Conservation (phyloP, 202 grass and related monocot species). For the Eragrostis tef region DNA sequence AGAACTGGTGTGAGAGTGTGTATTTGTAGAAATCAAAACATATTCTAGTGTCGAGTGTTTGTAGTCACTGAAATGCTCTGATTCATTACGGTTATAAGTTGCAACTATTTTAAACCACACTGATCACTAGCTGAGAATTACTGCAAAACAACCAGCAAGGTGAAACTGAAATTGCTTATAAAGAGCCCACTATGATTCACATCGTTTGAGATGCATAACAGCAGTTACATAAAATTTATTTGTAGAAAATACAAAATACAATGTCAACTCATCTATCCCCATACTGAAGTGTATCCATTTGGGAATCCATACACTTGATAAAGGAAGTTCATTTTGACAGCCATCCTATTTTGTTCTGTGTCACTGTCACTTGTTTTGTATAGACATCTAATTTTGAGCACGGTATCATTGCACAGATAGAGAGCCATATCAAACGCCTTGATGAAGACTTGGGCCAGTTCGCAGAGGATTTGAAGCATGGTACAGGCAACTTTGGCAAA, state of each 20-base stretch:
- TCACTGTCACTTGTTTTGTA: neutral
- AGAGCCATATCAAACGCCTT: constrained; percentile 93
- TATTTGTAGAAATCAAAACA: constrained; percentile 8
- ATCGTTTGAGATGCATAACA: constrained; percentile 18
- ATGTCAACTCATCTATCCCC: neutral
- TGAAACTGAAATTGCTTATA: constrained; percentile 5
- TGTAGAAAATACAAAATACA: neutral
- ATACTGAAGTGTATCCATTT: neutral
- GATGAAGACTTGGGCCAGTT: constrained; percentile 92
- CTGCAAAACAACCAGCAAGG: neutral
- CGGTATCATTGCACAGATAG: constrained; percentile 69
- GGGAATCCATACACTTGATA: neutral
- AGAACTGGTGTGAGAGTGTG: constrained; percentile 3
- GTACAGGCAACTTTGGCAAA: constrained; percentile 43
- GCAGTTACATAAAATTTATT: neutral
- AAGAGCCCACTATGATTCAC: neutral
- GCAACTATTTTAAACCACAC: neutral
- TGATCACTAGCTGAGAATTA: neutral
- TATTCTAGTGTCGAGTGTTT: constrained; percentile 4
- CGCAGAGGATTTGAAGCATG: constrained; percentile 96
- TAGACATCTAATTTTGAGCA: constrained; percentile 27
- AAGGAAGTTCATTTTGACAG: neutral
- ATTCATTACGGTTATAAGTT: constrained; percentile 5
- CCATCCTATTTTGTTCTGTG: neutral
- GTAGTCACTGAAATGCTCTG: constrained; percentile 5